These are phyloP conservation scores for Zarea fungicola DNA, from an alignment of 2,329 filamentous ascomycete genomes.

Conservation along the genomic window DNA sequence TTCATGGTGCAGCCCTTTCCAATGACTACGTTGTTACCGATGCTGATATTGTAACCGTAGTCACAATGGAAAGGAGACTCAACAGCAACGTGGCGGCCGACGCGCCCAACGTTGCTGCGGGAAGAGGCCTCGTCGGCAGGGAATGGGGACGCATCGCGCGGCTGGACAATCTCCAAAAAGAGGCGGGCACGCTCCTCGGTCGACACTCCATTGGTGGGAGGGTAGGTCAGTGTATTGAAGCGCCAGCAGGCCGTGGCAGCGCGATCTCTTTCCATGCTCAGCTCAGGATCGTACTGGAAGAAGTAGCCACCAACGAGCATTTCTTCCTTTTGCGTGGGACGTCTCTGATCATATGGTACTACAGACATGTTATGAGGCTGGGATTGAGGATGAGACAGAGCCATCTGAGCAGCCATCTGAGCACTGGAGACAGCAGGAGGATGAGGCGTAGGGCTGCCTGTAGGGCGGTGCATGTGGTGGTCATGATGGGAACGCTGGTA, in stretches of 20 bases:
- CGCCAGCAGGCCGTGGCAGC: slow-evolving; percentile 77
- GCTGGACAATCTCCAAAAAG: slow-evolving; percentile 67
- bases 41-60: slow-evolving; percentile 90
- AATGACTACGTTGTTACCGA: slow-evolving; percentile 80
- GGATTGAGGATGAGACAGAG: slow-evolving; percentile 42
- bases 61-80: slow-evolving; percentile 89
- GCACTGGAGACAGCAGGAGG: slow-evolving; percentile 37
- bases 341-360: slow-evolving; percentile 32
- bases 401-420: slow-evolving; percentile 54
- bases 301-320: slow-evolving; percentile 82
- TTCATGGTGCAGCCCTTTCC: slow-evolving; percentile 79
- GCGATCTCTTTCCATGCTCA: slow-evolving; percentile 77
- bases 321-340: slow-evolving; percentile 72
- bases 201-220: slow-evolving; percentile 67
- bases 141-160: slow-evolving; percentile 50
- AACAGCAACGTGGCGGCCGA: slow-evolving; percentile 72
- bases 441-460: slow-evolving; percentile 42
- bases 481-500: slow-evolving; percentile 52
- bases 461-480: slow-evolving; percentile 46
- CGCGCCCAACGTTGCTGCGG: slow-evolving; percentile 51
- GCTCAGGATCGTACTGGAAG: slow-evolving; percentile 69
- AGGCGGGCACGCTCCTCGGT: slow-evolving; percentile 61
- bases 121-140: slow-evolving; percentile 50
- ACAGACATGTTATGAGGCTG: slow-evolving; percentile 27
- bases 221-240: slow-evolving; percentile 75